Evolutionary conservation across 257 asterid genomes (phyloP), one percentile per base, ranked within the genome.

Genomic region (Rubia yunnanensis): DNA sequence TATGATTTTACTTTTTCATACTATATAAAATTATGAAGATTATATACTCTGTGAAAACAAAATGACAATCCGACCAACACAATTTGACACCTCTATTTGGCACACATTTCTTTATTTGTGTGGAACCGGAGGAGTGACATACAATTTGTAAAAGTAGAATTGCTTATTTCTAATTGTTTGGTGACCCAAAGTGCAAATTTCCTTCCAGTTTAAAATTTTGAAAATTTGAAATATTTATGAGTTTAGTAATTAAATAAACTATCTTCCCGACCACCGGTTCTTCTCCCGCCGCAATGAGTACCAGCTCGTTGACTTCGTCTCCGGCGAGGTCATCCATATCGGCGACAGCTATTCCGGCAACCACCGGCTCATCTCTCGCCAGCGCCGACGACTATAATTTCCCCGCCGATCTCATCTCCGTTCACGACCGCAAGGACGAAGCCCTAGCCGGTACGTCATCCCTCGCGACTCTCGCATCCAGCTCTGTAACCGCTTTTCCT

Each of bases 351-450:
- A 71, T 56, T 50, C 71, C 0, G 52, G 36, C 68, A 15, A 18
- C 64, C 9, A 57, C 76, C 9, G 70, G 76, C 5, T 71, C 86
- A 0, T 67, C 77, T 59, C 58, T 70, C 39, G n/a, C 69, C 10
- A 73, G 72, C 38, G 73, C 72, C 11, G 96, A 85, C 15, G 87
- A 83, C 28, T 77, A 73, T 65, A 81, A 81, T 55, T 72, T 84
- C 50, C 83, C 83, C 2, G 66, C 80, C 13, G 90, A 78, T 63
- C 71, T 77, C 32, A 81, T 81, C 73, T 79, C 89, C 69, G 61
- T 81, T 72, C 95, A 80, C 70, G 92, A 88, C 65, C 86, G 92
- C 77, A 88, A 84, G 68, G 87, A 86, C 24, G 88, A 84, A 73
- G 85, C 90, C 30, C 64, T 84, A 65, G 69, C 66, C 38, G 90